Evolutionary conservation across 2,329 filamentous ascomycete genomes (phyloP).

Genomic region (Stagonosporopsis rhizophila): DNA sequence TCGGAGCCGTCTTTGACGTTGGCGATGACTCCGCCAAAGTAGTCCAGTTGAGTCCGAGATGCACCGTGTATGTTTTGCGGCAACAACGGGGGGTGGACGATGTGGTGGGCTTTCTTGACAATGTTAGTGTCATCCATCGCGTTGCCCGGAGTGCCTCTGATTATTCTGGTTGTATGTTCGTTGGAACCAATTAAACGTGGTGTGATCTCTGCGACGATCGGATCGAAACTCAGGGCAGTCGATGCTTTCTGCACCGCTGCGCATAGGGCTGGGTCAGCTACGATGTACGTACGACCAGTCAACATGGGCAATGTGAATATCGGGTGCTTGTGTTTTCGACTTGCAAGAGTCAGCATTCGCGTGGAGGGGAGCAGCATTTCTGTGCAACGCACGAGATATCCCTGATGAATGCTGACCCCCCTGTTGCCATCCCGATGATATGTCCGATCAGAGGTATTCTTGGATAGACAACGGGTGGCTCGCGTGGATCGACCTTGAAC

Average conservation of each 20-base stretch:
- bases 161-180: slow-evolving; percentile 35
- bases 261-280: slow-evolving; percentile 52
- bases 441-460: slow-evolving; percentile 57
- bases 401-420: slow-evolving; percentile 45
- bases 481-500: slow-evolving; percentile 40
- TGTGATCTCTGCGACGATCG: slow-evolving; percentile 50
- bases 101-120: slow-evolving; percentile 34
- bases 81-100: slow-evolving; percentile 45
- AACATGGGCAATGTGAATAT: slow-evolving; percentile 58
- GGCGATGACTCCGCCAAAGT: slow-evolving; percentile 41
- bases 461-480: slow-evolving; percentile 54
- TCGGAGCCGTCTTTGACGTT: slow-evolving; percentile 32
- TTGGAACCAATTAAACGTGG: slow-evolving; percentile 50
- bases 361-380: not conserved
- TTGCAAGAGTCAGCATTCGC: slow-evolving; percentile 11
- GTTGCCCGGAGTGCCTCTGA: slow-evolving; percentile 32
- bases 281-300: slow-evolving; percentile 54
- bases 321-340: slow-evolving; percentile 26
- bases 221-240: slow-evolving; percentile 54
- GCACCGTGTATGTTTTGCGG: slow-evolving; percentile 44
- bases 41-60: slow-evolving; percentile 46
- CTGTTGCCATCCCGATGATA: slow-evolving; percentile 52
- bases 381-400: slow-evolving; percentile 48
- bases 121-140: slow-evolving; percentile 44
- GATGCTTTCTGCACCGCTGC: slow-evolving; percentile 50